Evolutionary conservation across 805 yeast genomes (phyloP).

Genomic region (Diddensiella caesifluorescens): DNA sequence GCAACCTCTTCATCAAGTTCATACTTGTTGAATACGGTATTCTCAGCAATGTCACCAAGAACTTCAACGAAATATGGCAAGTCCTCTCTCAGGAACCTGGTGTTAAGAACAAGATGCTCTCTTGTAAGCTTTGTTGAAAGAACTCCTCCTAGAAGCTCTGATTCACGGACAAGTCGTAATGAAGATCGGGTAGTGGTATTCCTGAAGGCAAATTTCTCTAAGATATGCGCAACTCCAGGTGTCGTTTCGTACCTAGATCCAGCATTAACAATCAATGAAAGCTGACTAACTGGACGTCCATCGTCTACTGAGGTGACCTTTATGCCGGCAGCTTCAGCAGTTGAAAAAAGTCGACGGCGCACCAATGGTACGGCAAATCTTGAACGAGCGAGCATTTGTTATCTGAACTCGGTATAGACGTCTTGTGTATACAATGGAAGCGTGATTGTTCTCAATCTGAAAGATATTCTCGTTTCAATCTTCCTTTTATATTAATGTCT

Average conservation of each 20-base stretch:
- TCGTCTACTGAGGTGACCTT: constrained; percentile 38
- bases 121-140: constrained; percentile 68
- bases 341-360: constrained; percentile 21
- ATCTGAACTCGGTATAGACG: background rate
- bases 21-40: constrained; percentile 72
- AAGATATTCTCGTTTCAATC: too few species aligned
- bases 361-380: background rate
- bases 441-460: too few species aligned
- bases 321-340: constrained; percentile 27
- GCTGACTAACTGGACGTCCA: constrained; percentile 62
- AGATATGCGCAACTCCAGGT: constrained; percentile 81
- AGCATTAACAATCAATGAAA: constrained; percentile 77
- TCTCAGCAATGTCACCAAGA: constrained; percentile 61
- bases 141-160: constrained; percentile 87
- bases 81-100: constrained; percentile 79
- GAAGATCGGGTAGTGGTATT: constrained; percentile 81
- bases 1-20: constrained; percentile 77
- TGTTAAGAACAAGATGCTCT: constrained; percentile 74
- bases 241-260: constrained; percentile 70
- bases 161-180: constrained; percentile 87
- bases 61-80: constrained; percentile 90
- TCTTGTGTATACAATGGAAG: too few species aligned
- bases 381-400: constrained; percentile 1
- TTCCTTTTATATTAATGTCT: too few species aligned
- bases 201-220: constrained; percentile 73